Conservation (phyloP, 345 rosid genomes). For the Ricinus communis region DNA sequence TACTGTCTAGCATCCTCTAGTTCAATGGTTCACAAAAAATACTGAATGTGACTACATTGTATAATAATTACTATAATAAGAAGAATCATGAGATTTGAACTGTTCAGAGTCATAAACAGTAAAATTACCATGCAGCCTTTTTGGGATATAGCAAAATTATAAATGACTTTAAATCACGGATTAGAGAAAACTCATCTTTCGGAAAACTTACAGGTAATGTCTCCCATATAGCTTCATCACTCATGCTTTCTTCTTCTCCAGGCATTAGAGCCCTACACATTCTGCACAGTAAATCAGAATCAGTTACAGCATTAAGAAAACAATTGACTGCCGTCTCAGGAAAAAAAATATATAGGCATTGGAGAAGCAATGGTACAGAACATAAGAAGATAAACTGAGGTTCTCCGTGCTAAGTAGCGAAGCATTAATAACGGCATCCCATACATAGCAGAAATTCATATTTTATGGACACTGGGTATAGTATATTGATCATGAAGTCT, state of each 20-base stretch:
- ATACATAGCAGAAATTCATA: neutral
- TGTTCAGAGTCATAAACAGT: too few species aligned
- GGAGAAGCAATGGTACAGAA: neutral
- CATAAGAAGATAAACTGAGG: neutral
- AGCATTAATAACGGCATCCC: neutral
- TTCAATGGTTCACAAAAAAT: too few species aligned
- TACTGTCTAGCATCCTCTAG: too few species aligned
- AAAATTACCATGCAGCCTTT: too few species aligned
- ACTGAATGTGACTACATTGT: too few species aligned
- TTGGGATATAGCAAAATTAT: neutral
- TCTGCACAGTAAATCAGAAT: slow-evolving; percentile 41
- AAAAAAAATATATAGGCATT: neutral
- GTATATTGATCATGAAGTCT: neutral
- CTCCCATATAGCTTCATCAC: slow-evolving; percentile 95
- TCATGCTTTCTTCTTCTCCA: slow-evolving; percentile 85
- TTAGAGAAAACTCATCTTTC: neutral
- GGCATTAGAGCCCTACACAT: slow-evolving; percentile 97
- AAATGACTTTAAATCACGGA: neutral
- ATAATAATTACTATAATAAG: too few species aligned
- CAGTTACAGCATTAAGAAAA: neutral
- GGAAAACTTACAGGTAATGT: slow-evolving; percentile 80
- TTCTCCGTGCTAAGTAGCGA: neutral
- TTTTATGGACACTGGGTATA: neutral
- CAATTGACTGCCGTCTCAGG: neutral
- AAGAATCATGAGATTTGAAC: too few species aligned